Evolutionary conservation across 2,329 filamentous ascomycete genomes (phyloP), one percentile per base, ranked within the genome.

Genomic region (Xylaria multiplex): DNA sequence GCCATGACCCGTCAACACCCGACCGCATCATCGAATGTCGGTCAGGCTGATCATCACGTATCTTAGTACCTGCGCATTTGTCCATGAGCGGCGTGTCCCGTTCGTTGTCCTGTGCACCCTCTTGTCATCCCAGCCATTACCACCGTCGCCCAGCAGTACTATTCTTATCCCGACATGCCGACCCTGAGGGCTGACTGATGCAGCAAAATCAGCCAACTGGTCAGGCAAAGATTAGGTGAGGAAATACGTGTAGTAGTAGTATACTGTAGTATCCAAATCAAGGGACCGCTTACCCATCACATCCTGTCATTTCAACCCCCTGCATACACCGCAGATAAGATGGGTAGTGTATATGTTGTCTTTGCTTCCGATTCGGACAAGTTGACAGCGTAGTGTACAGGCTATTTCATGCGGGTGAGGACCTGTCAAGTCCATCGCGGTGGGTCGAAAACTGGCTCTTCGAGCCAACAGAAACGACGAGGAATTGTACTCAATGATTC

Each of bases 1-100:
- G 65, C 65, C 60, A 67, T 64, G 57, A 58, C 52, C 57, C 53
- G 37, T 42, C 61, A 65, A 52, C 53, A 13, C 46, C 59, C 59
- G 32, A 37, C 45, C 16, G 32, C 46, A 43, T 35, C 8, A 35
- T 24, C 54, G 54, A 49, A 66, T 63, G 59, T 66, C 59, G 59
- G 59, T 59, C 59, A 59, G 37, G n/a, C 50, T 59, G 43, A 40
- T 11, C 37, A 43, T n/a, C 30, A 54, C 14, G 49, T 54, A 52
- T 16, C 37, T 37, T 6, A 8, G 35, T 37, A 9, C 35, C n/a
- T 27, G 40, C 37, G 11, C 11, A 5, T 27, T 43, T 32, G 27
- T n/a, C 8, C 27, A 19, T 40, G 45, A 27, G 46, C 37, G 45
- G 60, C 35, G 8, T 6, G 22, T 59, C 52, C 60, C 54, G n/a